Percentiles rank a stretch among this genome's conserved stretches.
These are phyloP conservation scores for Fusarium armeniacum DNA, from an alignment of 2,329 filamentous ascomycete species.

Conservation along the genomic window DNA sequence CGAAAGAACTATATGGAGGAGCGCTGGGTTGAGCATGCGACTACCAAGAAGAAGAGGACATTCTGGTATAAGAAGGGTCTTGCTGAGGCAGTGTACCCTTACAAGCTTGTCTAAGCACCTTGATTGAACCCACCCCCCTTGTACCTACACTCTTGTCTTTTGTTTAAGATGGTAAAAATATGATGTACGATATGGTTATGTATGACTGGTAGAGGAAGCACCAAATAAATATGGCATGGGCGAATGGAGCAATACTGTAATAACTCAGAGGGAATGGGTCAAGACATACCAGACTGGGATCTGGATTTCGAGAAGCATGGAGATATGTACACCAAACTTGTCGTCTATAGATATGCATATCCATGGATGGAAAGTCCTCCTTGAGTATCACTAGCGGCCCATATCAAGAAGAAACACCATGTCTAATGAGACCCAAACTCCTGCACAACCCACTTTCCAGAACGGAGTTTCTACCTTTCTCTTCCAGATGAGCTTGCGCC, in stretches of 20 bases:
- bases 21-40: conserved; percentile 88
- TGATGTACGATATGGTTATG: conserved; percentile 35
- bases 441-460: conserved; percentile 41
- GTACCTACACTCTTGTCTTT: conserved; percentile 4
- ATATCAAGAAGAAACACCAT: conserved; percentile 28
- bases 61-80: conserved; percentile 86
- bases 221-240: conserved; percentile 21
- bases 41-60: conserved; percentile 90
- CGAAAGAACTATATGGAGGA: conserved; percentile 81
- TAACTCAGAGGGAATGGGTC: conserved; percentile 12
- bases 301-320: conserved; percentile 12
- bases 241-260: conserved; percentile 26
- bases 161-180: conserved; percentile 14
- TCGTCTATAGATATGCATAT: conserved; percentile 34
- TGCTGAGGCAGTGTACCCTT: conserved; percentile 77
- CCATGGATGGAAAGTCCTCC: conserved; percentile 17
- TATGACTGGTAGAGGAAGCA: conserved; percentile 13
- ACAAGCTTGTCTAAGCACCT: conserved; percentile 55
- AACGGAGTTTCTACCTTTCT: conserved; percentile 53
- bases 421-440: conserved; percentile 51
- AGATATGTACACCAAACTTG: conserved; percentile 17
- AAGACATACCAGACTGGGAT: background rate
- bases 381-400: conserved; percentile 15
- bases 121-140: background rate
- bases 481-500: conserved; percentile 56